A percentile compares a stretch with the other conserved stretches of the same genome.
phyloP scores from a whole-genome alignment of 495 filamentous ascomycete genomes.

The Cenococcum geophilum region DNA sequence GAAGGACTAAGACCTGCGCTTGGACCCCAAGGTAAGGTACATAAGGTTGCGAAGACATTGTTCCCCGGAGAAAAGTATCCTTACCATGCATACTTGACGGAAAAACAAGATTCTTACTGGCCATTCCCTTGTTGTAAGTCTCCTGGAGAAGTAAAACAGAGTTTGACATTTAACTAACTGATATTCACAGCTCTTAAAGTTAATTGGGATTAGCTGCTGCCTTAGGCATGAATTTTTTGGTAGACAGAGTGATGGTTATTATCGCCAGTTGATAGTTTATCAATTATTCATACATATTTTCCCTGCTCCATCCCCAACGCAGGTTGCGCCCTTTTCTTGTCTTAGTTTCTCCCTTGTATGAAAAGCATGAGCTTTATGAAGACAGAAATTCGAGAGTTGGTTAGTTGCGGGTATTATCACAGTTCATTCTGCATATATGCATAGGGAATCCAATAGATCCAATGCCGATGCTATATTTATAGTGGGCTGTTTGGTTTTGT shows the following conservation, averaged over 20 bases:
- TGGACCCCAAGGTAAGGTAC: conserved; percentile 35
- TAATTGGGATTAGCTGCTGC: conserved; percentile 13
- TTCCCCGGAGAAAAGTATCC: conserved; percentile 12
- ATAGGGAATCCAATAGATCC: too few species aligned
- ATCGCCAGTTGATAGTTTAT: background rate
- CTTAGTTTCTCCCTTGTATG: background rate
- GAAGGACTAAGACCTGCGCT: conserved; percentile 29
- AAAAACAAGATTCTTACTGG: conserved; percentile 36
- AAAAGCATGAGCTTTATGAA: background rate
- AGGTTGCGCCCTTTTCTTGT: background rate
- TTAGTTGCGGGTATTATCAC: too few species aligned
- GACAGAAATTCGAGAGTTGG: too few species aligned
- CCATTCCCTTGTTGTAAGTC: conserved; percentile 40
- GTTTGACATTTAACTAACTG: background rate
- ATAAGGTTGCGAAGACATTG: conserved; percentile 30
- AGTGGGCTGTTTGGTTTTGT: too few species aligned
- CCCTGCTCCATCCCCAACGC: background rate
- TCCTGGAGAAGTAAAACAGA: background rate
- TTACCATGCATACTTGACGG: conserved; percentile 38
- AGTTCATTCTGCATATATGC: too few species aligned
- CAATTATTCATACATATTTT: background rate
- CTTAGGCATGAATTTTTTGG: background rate
- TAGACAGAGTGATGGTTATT: background rate
- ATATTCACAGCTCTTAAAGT: conserved; percentile 16
- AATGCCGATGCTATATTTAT: too few species aligned